Evolutionary conservation across 192 early-diverging fungal genomes (phyloP).

Genomic region (Gorgonomyces haynaldii): DNA sequence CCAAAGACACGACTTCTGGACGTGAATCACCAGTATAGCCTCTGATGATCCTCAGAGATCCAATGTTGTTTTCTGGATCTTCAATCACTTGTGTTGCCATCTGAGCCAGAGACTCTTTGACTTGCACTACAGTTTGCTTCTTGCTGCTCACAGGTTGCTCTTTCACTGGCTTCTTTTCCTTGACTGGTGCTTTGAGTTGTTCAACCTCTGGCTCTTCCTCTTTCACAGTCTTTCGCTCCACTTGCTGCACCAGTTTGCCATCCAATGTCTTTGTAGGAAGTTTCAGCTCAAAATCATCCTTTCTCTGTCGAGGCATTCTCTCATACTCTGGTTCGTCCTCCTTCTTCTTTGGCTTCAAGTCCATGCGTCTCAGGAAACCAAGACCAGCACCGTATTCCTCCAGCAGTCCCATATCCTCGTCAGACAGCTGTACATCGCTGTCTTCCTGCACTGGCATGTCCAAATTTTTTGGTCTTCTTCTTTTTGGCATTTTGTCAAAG

Average conservation of each 20-base stretch:
- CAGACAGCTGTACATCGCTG: slow-evolving; percentile 52
- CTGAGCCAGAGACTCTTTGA: slow-evolving; percentile 65
- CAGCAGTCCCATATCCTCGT: slow-evolving; percentile 65
- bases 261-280: slow-evolving; percentile 59
- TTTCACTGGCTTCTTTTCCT: slow-evolving; percentile 36
- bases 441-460: slow-evolving; percentile 18
- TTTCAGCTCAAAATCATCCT: slow-evolving; percentile 39
- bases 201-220: slow-evolving; percentile 12
- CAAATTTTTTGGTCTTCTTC: too few species aligned
- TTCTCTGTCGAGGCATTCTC: slow-evolving; percentile 33
- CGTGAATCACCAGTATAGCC: slow-evolving; percentile 54
- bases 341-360: slow-evolving; percentile 11
- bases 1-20: slow-evolving; percentile 56
- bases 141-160: slow-evolving; percentile 9
- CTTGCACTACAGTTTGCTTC: slow-evolving; percentile 13
- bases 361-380: slow-evolving; percentile 52
- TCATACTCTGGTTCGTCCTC: slow-evolving; percentile 56
- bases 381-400: slow-evolving; percentile 50
- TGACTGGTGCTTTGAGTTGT: slow-evolving; percentile 27
- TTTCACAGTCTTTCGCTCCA: background rate
- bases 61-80: slow-evolving; percentile 64
- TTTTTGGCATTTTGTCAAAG: too few species aligned
- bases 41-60: slow-evolving; percentile 50
- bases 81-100: slow-evolving; percentile 68
- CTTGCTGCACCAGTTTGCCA: slow-evolving; percentile 37